Evolutionary conservation across 441 rosid genomes (phyloP), one percentile per base, ranked within the genome.

Genomic region (Pelargonium australe): DNA sequence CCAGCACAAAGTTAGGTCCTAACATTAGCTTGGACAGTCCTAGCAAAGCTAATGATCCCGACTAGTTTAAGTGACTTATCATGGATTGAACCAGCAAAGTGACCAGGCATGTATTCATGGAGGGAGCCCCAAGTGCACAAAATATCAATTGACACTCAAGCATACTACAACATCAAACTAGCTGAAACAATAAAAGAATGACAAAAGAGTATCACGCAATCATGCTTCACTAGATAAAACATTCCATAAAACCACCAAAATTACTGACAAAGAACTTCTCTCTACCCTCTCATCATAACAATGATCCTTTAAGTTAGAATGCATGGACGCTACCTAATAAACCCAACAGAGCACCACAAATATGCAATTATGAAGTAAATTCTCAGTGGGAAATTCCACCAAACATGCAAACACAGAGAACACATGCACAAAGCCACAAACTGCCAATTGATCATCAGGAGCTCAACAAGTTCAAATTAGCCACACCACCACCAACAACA

Each of bases 371-470:
- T 31, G 37, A 5, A 31, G 37, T 31, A 31, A 31, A 31, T 31
- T 31, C 37, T n/a, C 14, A 3, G 10, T 51, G 17, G 16, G 14
- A 5, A 11, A 51, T n/a, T 51, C 57, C 17, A 51, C 57, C 57
- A 51, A 51, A 51, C 57, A 51, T 51, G 57, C 57, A 51, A 51
- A 51, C 19, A 51, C 1, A 51, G 58, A 51, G 58, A 14, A 51
- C 58, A 16, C 58, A 51, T 31, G 37, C 37, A 31, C 37, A 51
- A 51, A 13, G 57, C 57, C 6, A 13, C n/a, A 51, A n/a, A 12
- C 57, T 13, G 4, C 31, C 31, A 28, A 28, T 28, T 28, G 31
- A 28, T 28, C 31, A 28, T 28, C 31, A 28, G 31, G 31, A 28
- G 31, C 31, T 28, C 31, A 28, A 28, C 31, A 28, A 28, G 57